These are phyloP conservation scores for Linnemannia schmuckeri DNA, from an alignment of 192 early-diverging fungal species.

Conservation along the genomic window DNA sequence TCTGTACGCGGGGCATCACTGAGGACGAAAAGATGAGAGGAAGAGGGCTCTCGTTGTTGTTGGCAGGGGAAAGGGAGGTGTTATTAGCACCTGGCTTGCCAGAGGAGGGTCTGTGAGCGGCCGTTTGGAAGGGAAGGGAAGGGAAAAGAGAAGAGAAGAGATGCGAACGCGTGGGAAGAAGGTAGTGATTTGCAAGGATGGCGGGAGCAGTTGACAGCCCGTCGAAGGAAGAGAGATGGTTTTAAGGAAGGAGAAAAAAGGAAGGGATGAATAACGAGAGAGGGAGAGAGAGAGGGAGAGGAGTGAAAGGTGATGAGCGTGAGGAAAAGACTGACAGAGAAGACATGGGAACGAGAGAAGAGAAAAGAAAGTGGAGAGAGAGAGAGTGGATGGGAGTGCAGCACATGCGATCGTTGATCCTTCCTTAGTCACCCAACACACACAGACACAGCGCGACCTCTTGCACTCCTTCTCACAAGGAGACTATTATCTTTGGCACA, in stretches of 20 bases:
- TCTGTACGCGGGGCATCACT: conserved; percentile 50
- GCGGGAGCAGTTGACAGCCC: neutral
- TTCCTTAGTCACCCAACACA: neutral
- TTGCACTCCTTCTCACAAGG: no score
- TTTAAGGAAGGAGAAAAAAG: neutral
- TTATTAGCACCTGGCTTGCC: conserved; percentile 1
- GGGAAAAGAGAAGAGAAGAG: neutral
- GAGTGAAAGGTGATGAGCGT: no score
- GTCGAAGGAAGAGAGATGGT: neutral
- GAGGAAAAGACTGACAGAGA: neutral
- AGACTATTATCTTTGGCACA: neutral
- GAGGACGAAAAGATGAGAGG: neutral
- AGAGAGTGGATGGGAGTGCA: neutral
- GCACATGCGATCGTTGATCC: conserved; percentile 11
- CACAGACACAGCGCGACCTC: neutral
- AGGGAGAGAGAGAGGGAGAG: neutral
- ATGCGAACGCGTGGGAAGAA: neutral
- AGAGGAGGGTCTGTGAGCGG: conserved; percentile 5
- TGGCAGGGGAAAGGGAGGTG: neutral
- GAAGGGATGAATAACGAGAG: neutral
- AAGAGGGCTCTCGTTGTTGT: conserved; percentile 8
- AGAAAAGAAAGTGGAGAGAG: neutral
- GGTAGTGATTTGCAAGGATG: neutral
- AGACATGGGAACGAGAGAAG: neutral
- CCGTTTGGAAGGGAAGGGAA: neutral